Conservation (phyloP, 1,139 yeast genomes). For the Nakaseomyces kungkrabaensis region DNA sequence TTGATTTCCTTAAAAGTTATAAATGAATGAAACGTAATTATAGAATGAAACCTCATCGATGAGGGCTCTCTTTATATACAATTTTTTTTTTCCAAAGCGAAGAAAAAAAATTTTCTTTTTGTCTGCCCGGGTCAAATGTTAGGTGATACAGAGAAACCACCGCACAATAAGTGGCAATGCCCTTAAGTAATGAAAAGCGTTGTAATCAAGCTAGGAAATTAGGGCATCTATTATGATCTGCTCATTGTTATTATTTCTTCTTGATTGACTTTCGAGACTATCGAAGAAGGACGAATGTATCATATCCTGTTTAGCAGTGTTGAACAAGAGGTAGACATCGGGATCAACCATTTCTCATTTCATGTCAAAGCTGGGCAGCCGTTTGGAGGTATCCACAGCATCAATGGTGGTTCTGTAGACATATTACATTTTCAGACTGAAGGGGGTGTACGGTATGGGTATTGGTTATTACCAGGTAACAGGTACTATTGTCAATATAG, state of each 20-base stretch:
- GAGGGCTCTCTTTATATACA: not conserved
- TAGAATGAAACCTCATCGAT: not conserved
- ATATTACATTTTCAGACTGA: slow-evolving; percentile 21
- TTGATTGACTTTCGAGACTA: no score
- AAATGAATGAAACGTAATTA: no score
- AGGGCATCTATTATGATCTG: no score
- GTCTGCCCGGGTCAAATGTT: no score
- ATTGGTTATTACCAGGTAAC: slow-evolving; percentile 18
- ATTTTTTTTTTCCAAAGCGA: no score
- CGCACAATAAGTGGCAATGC: no score
- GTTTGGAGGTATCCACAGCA: slow-evolving; percentile 21
- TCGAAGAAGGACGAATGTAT: slow-evolving; percentile 6
- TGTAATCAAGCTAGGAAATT: no score
- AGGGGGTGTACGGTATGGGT: slow-evolving; percentile 22
- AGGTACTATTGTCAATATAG: slow-evolving; percentile 13
- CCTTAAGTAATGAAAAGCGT: no score
- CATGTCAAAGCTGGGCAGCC: slow-evolving; percentile 16
- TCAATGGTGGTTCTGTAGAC: slow-evolving; percentile 16
- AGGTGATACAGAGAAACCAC: no score
- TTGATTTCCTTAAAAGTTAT: no score
- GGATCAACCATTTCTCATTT: slow-evolving; percentile 23
- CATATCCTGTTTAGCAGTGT: slow-evolving; percentile 10
- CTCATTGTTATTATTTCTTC: no score
- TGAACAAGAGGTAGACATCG: slow-evolving; percentile 15
- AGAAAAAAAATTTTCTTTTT: no score